Evolutionary conservation across 2,329 filamentous ascomycete genomes (phyloP).

Genomic region (Penicillium capsulatum): DNA sequence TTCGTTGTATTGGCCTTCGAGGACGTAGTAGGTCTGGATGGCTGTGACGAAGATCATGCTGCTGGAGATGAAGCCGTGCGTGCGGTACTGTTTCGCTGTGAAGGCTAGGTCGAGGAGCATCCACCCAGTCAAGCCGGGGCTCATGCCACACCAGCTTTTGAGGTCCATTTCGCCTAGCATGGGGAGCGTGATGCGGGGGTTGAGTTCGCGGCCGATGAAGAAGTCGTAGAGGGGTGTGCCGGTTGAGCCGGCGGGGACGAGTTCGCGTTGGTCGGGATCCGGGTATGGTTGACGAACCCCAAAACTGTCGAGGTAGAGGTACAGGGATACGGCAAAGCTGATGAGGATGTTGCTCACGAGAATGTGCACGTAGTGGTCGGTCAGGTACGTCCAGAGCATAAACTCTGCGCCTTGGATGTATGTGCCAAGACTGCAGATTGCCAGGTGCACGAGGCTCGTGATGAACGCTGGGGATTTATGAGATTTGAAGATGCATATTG

Average conservation of each 20-base stretch:
- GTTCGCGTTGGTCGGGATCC: neutral
- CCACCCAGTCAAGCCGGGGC: neutral
- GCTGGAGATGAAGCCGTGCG: neutral
- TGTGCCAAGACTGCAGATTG: neutral
- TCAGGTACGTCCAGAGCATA: neutral
- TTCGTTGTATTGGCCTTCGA: neutral
- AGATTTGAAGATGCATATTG: neutral
- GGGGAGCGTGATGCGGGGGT: neutral
- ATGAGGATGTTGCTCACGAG: neutral
- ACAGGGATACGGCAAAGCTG: neutral
- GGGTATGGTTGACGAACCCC: neutral
- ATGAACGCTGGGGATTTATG: neutral
- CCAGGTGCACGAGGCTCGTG: neutral
- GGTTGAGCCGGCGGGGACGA: neutral
- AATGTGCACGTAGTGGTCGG: neutral
- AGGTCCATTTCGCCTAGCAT: neutral
- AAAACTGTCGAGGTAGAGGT: neutral
- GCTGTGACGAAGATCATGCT: neutral
- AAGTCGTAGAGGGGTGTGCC: neutral
- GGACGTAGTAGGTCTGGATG: neutral
- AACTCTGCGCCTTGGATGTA: neutral
- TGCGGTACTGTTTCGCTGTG: neutral
- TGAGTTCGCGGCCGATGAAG: neutral
- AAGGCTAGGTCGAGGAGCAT: neutral
- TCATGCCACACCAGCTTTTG: neutral